These are phyloP conservation scores for Rhizophagus clarus DNA, from an alignment of 192 early-diverging fungal species.

Conservation along the genomic window DNA sequence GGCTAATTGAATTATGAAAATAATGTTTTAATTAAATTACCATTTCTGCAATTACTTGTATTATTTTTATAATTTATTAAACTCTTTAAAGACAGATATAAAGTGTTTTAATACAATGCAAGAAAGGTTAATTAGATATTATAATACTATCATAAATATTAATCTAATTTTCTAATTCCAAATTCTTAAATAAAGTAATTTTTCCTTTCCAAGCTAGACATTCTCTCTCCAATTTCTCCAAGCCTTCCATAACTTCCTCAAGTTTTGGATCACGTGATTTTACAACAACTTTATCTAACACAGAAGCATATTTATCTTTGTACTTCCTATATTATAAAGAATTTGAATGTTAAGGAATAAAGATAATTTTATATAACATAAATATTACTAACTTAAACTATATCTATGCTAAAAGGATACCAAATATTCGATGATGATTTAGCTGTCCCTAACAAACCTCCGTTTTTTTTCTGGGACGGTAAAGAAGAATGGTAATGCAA, in stretches of 20 bases:
- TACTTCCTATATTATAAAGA: conserved; percentile 8
- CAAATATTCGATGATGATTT: conserved; percentile 5
- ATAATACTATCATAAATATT: no score
- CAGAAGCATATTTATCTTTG: conserved; percentile 22
- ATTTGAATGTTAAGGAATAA: not conserved
- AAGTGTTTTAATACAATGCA: no score
- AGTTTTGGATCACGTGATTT: conserved; percentile 27
- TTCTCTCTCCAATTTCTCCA: conserved; percentile 14
- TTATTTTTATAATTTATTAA: no score
- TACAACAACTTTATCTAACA: conserved; percentile 20
- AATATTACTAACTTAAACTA: not conserved
- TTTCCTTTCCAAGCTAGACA: conserved; percentile 28
- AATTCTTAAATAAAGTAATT: conserved; percentile 24
- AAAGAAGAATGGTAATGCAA: conserved; percentile 20
- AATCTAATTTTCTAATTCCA: not conserved
- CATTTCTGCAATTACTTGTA: no score
- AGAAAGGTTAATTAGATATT: no score
- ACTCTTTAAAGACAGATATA: no score
- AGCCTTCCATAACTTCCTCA: conserved; percentile 18
- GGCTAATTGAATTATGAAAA: no score
- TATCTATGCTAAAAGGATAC: conserved; percentile 20
- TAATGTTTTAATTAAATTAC: no score
- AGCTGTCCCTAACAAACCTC: conserved; percentile 6
- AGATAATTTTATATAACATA: no score
- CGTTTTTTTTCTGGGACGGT: conserved; percentile 6